These are phyloP conservation scores for Boletus fagicola DNA, from an alignment of 768 basidiomycete genomes.

Conservation along the genomic window DNA sequence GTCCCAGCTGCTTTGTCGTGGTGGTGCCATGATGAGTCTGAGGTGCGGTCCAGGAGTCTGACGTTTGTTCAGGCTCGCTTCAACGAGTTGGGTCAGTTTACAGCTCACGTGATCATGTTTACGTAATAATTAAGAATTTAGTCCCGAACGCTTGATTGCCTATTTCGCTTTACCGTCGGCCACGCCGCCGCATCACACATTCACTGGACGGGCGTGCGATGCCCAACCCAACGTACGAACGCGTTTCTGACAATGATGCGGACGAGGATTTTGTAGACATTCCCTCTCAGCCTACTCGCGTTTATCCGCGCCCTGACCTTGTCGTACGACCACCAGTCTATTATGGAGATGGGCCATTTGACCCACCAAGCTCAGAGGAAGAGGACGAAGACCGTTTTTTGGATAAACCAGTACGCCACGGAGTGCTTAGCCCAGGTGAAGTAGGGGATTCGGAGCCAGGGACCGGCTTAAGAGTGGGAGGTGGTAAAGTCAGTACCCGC, in stretches of 20 bases:
- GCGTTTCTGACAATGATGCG: constrained; percentile 24
- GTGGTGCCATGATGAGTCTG: constrained; percentile 33
- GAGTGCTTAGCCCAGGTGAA: background rate
- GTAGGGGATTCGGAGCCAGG: constrained; percentile 29
- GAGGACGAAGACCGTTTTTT: constrained; percentile 50
- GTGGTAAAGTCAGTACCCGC: constrained; percentile 34
- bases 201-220: constrained; percentile 18
- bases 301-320: constrained; percentile 6
- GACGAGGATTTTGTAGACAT: constrained; percentile 22
- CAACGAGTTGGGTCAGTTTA: too few relatives aligned
- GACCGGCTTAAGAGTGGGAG: constrained; percentile 36
- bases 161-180: constrained; percentile 2
- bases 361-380: constrained; percentile 78
- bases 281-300: constrained; percentile 3
- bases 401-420: constrained; percentile 41
- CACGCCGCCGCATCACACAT: background rate
- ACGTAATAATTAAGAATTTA: constrained; percentile 4
- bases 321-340: constrained; percentile 42
- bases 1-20: constrained; percentile 72
- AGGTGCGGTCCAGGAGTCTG: background rate
- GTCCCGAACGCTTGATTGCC: constrained; percentile 8
- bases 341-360: constrained; percentile 76
- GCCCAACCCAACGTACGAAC: constrained; percentile 31
- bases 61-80: background rate
- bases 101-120: constrained; percentile 15